Conservation (phyloP, 2,329 filamentous ascomycete species). For the Cercospora zeae-maydis region DNA sequence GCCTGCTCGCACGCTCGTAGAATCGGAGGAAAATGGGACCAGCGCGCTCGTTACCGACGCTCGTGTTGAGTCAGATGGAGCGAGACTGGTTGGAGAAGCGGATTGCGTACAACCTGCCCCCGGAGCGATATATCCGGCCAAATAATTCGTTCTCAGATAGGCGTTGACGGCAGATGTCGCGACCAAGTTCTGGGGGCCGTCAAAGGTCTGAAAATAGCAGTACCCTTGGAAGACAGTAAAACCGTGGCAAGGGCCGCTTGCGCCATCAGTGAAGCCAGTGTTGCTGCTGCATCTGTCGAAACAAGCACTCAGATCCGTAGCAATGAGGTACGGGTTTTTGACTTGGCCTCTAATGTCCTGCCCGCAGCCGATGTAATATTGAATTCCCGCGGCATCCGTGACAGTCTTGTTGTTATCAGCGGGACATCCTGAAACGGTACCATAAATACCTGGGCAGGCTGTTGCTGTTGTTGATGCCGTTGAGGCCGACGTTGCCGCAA, state of each 20-base stretch:
- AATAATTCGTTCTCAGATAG: neutral
- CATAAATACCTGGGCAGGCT: neutral
- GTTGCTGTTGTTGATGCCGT: neutral
- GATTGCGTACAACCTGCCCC: neutral
- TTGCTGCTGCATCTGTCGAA: neutral
- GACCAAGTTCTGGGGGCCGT: neutral
- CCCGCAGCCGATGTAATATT: conserved; percentile 10
- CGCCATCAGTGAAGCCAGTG: neutral
- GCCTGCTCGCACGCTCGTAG: no score
- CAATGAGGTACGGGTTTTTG: neutral
- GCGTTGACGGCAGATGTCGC: neutral
- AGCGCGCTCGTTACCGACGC: neutral
- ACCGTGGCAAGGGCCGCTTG: neutral
- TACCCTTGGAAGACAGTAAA: conserved; percentile 7
- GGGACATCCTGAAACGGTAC: neutral
- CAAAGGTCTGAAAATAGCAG: conserved; percentile 8
- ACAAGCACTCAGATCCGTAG: neutral
- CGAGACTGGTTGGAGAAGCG: neutral
- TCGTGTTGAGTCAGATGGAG: neutral
- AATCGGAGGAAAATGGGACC: neutral
- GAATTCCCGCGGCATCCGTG: neutral
- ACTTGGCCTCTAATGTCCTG: neutral
- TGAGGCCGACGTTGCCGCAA: neutral
- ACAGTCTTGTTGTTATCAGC: neutral
- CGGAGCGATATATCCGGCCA: neutral